Evolutionary conservation across 2,329 filamentous ascomycete genomes (phyloP), one percentile per base, ranked within the genome.

Genomic region (Hymenoscyphus repandus): DNA sequence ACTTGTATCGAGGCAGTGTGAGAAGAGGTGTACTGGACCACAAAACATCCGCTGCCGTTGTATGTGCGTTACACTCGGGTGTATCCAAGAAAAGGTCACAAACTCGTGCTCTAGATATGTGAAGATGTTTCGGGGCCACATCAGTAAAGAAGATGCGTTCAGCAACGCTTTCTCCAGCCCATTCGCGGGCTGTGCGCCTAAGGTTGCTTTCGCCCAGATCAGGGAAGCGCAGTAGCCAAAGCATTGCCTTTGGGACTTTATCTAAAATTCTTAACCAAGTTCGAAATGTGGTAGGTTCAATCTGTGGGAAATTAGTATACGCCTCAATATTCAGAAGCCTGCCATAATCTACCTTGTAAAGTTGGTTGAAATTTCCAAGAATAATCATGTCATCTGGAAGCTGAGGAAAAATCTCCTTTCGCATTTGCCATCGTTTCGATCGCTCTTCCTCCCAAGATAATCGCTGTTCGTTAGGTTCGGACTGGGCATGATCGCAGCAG

Each of bases 71-170:
- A 71, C 93, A 99, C 69, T 99, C 93, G 1, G 93, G 91, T 0
- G 93, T 99, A 69, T 99, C 93, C 12, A 99, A 80, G 66, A 99
- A 97, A 6, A 99, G 74, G 70, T 99, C 93, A 66, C 92, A 92
- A 27, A 99, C 82, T 18, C 91, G 83, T 5, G 93, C 93, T 32
- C 93, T 85, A 6, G 89, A 86, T 58, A 99, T 99, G 68, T 99
- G 93, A 58, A 91, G 83, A 59, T 88, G 86, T 68, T 99, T 99
- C 3, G 92, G 90, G 0, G 93, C 93, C 11, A 99, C 93, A 66
- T 99, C 93, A 5, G 93, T 99, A 66, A 99, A 99, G 40, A 93
- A 79, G 58, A 99, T 86, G 34, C 93, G 86, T 38, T 79, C 84
- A 4, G 92, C 92, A 11, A 96, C 90, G 60, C 90, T 85, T 39